A percentile compares a stretch with the other conserved stretches of the same genome.
These are phyloP conservation scores for Monilinia aucupariae DNA, from an alignment of 2,329 filamentous ascomycete species.

Conservation along the genomic window DNA sequence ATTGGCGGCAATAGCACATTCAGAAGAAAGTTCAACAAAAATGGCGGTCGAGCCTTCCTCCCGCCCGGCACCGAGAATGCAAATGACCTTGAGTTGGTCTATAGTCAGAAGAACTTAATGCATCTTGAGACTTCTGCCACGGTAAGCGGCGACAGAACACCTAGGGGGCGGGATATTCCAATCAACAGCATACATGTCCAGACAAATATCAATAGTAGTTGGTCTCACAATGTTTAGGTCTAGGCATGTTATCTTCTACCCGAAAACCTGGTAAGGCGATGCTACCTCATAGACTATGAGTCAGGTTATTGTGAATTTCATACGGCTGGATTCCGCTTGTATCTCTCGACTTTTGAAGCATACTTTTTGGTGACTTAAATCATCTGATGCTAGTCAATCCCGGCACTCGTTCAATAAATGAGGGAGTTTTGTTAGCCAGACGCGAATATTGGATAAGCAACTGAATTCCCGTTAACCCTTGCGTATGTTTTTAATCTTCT, in stretches of 20 bases:
- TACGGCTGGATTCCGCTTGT: neutral
- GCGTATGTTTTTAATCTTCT: neutral
- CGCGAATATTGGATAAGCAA: neutral
- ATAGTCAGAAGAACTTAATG: neutral
- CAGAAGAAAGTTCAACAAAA: neutral
- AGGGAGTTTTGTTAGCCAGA: neutral
- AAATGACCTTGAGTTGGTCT: neutral
- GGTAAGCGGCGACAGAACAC: neutral
- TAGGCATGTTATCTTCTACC: neutral
- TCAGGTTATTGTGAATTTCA: neutral
- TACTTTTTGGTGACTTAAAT: neutral
- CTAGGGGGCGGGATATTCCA: neutral
- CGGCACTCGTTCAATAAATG: neutral
- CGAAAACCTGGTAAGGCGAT: neutral
- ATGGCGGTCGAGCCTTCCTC: neutral
- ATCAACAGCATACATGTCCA: neutral
- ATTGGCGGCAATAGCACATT: neutral
- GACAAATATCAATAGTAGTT: neutral
- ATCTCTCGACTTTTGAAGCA: neutral
- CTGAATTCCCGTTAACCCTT: neutral
- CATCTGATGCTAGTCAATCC: neutral
- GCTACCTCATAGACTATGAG: neutral
- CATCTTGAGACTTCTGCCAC: neutral
- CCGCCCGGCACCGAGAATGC: neutral
- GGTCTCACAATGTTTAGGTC: neutral